Conservation (phyloP, 768 basidiomycete species). For the Russula sp. region DNA sequence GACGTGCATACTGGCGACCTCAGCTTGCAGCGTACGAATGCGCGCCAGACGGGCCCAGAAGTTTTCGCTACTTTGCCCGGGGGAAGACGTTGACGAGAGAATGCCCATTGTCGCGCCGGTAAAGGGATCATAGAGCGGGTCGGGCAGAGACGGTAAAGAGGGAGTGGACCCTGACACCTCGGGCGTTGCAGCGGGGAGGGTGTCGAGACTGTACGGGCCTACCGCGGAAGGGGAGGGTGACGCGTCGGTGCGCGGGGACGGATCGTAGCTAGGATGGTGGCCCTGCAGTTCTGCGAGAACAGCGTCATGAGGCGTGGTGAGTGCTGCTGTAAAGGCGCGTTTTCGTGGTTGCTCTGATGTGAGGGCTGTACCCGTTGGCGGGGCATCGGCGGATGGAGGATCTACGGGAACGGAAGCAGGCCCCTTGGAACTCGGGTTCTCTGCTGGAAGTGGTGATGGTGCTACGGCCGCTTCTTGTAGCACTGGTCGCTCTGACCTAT, state of each 20-base stretch:
- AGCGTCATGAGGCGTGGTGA: conserved; percentile 58
- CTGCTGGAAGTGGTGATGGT: conserved; percentile 6
- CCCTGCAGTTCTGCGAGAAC: conserved; percentile 50
- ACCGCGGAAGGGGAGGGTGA: conserved; percentile 1
- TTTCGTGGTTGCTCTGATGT: conserved; percentile 26
- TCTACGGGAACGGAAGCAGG: neutral
- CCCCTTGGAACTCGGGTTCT: neutral
- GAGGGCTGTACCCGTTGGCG: neutral
- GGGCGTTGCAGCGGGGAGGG: conserved; percentile 21
- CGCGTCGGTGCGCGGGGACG: conserved; percentile 19
- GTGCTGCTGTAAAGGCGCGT: conserved; percentile 27
- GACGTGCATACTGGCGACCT: conserved; percentile 65
- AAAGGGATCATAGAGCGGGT: conserved; percentile 42
- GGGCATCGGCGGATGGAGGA: neutral
- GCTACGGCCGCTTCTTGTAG: neutral
- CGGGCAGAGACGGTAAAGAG: conserved; percentile 22
- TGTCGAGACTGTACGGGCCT: conserved; percentile 12
- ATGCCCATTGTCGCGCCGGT: conserved; percentile 41
- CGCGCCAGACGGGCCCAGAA: conserved; percentile 63
- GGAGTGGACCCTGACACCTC: conserved; percentile 19
- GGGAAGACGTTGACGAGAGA: conserved; percentile 26
- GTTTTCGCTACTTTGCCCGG: conserved; percentile 34
- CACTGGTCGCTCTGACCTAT: neutral
- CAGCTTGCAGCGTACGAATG: conserved; percentile 66
- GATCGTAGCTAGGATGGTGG: conserved; percentile 22